Base-by-base conservation (phyloP, 1,139 yeast species). In the Candida anutae region DNA sequence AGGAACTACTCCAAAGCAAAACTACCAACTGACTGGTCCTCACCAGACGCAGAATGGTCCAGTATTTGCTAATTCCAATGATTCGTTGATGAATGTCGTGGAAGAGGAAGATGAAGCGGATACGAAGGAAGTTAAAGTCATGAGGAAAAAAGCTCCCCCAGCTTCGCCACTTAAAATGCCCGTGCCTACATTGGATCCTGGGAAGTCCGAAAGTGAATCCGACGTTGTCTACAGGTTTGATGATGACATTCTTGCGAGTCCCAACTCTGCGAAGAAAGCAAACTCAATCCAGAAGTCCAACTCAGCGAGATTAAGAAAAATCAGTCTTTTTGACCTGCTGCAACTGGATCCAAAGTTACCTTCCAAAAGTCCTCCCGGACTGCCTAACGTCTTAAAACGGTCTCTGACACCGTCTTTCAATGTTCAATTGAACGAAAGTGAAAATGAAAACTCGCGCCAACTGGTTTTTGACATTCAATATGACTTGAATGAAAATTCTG, bases 291-390 rank as follows among this genome's bases (percentile, higher is more conserved):
- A 17, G 9, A 60, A 61, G 33, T 48, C 62, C 16, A 61, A 62
- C 35, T 63, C 70, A 5, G 56, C 60, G 58, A 54, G 65, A 28
- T 55, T 65, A 22, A 45, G 70, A n/a, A 64, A 62, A 33, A 47
- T 65, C 25, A 58, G 64, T 32, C 45, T 65, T 20, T 63, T 62
- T 38, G 51, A 30, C 16, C 19, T 17, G n/a, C n/a, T n/a, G 19
- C 9, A 17, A 17, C 19, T 10, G 10, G 19, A 17, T 8, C 19
- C 19, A 17, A 17, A 17, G 10, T n/a, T n/a, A n/a, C n/a, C n/a
- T n/a, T n/a, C n/a, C n/a, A n/a, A n/a, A n/a, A n/a, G n/a, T n/a
- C n/a, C n/a, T n/a, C n/a, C n/a, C n/a, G n/a, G n/a, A n/a, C n/a
- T n/a, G n/a, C n/a, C n/a, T n/a, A n/a, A n/a, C n/a, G n/a, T n/a